Evolutionary conservation across 2,329 filamentous ascomycete species (phyloP).

Genomic region (Clonostachys rhizophaga): DNA sequence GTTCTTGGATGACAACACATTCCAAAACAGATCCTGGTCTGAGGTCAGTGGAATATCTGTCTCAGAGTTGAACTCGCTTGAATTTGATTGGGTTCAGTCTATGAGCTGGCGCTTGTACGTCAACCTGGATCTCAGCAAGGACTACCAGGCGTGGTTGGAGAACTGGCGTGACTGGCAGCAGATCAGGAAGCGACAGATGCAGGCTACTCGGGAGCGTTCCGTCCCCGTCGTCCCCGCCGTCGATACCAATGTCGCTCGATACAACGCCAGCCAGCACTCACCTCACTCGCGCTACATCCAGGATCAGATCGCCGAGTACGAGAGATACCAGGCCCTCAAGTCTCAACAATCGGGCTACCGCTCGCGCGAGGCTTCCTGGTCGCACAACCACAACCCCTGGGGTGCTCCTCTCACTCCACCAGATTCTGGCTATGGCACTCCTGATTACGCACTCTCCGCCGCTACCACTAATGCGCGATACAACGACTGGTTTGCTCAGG

Average conservation of each 20-base stretch:
- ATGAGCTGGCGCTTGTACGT: constrained; percentile 85
- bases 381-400: constrained; percentile 32
- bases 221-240: constrained; percentile 42
- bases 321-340: constrained; percentile 41
- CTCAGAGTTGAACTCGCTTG: constrained; percentile 76
- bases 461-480: constrained; percentile 50
- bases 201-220: constrained; percentile 44
- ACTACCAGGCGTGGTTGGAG: constrained; percentile 58
- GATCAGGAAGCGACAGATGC: constrained; percentile 48
- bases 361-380: constrained; percentile 35
- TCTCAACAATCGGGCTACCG: constrained; percentile 32
- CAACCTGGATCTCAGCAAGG: constrained; percentile 73
- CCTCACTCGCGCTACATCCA: constrained; percentile 42
- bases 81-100: constrained; percentile 80
- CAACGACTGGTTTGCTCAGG: constrained; percentile 51
- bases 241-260: constrained; percentile 33
- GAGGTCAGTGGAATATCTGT: constrained; percentile 90
- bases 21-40: constrained; percentile 95
- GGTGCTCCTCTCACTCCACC: constrained; percentile 51
- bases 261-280: constrained; percentile 28
- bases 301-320: constrained; percentile 51
- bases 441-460: constrained; percentile 52
- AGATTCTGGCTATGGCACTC: constrained; percentile 58
- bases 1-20: constrained; percentile 94
- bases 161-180: constrained; percentile 56